Base-by-base conservation (phyloP, 2,329 filamentous ascomycete species). In the Alternaria sp. region DNA sequence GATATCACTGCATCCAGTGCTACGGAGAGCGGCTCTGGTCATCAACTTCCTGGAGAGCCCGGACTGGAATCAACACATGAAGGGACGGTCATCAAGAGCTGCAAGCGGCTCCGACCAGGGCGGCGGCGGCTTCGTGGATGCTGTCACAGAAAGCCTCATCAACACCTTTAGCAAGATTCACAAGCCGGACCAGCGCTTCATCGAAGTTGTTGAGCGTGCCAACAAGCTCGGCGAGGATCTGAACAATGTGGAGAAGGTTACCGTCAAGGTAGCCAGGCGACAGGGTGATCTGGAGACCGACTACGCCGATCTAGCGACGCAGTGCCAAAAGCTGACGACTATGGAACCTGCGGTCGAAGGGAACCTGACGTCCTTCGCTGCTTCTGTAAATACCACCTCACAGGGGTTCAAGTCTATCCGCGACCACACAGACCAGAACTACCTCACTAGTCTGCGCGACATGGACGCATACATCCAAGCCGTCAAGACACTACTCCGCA, bases 21-120 rank as follows among this genome's bases (percentile, higher is more conserved):
- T 99, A 51, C 91, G 96, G 25, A 89, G 94, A 59, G 91, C 93
- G 0, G 86, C 90, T 25, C 89, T 98, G 40, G 85, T 99, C 30
- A 91, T 96, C 72, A 90, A 90, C 62, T 99, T 99, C 79, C 88
- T 99, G 67, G 96, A 99, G 81, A 94, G 91, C 62, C 88, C 87
- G 25, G 96, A 99, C 80, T 99, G 96, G 96, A 98, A 99, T 79
- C 91, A 93, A 32, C 95, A 93, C 50, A 97, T 99, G 94, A 90
- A 90, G 73, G 88, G 89, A 69, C 89, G 93, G 51, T 88, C 90
- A 11, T 86, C 88, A 55, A 87, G 95, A 50, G 87, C 85, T 26
- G 87, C 89, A 65, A 78, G 73, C 59, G 71, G 75, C 30, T 77
- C 76, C 6, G 75, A 77, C 25, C 66, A 70, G 40, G 78, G 77